A percentile compares a stretch with the other conserved stretches of the same genome.
phyloP scores from a whole-genome alignment of 139 green algal species.

The Monoraphidium neglectum region DNA sequence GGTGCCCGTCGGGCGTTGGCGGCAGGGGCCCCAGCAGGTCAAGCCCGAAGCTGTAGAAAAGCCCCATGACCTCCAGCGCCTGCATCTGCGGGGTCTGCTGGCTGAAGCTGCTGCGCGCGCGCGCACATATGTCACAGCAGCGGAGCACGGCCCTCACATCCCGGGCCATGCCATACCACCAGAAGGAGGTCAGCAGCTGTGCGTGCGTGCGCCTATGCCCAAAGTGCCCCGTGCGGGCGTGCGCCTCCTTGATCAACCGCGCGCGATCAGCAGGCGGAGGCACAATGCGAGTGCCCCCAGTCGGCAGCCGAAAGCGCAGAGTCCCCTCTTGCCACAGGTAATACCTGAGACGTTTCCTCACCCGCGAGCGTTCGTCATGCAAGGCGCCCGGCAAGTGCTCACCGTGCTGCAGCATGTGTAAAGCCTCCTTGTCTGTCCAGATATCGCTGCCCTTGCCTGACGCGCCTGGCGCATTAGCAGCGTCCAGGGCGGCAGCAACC shows the following conservation, averaged over 20 bases:
- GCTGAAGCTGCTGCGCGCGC: not conserved
- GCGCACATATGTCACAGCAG: not conserved
- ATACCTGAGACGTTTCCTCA: not conserved
- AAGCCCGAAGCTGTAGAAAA: constrained; percentile 28
- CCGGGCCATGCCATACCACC: constrained; percentile 9
- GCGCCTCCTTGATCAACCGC: not conserved
- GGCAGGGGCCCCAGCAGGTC: constrained; percentile 15
- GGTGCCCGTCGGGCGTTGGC: no score
- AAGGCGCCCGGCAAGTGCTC: not conserved
- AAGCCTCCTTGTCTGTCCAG: not conserved
- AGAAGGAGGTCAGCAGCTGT: not conserved
- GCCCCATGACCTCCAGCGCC: constrained; percentile 15
- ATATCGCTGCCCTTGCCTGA: not conserved
- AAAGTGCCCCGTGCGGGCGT: constrained; percentile 12
- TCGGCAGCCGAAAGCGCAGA: not conserved
- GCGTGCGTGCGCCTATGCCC: not conserved
- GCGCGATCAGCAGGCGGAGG: constrained; percentile 1
- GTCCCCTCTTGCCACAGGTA: not conserved
- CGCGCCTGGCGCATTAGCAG: no score
- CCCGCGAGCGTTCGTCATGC: not conserved
- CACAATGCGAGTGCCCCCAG: not conserved
- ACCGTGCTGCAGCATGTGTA: not conserved
- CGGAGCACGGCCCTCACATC: not conserved
- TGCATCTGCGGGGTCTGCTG: not conserved
- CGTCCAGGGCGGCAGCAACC: no score